Percentiles rank a stretch among this genome's conserved stretches.
Conservation (phyloP, 108 stramenopile species). For the Stephanodiscus triporus region DNA sequence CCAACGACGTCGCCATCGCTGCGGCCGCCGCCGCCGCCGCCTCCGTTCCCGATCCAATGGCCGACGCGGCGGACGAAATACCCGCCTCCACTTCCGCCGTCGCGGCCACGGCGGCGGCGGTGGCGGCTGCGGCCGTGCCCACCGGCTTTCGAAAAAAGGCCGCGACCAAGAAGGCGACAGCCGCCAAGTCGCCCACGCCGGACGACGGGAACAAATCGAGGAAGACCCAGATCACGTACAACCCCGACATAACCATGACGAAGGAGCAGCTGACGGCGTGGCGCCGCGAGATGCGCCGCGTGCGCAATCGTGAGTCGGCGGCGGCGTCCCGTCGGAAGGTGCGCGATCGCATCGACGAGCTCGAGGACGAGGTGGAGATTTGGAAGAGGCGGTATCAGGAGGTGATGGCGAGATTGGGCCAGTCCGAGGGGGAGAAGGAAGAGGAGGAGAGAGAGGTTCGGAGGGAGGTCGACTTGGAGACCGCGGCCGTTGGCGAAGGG, state of each 20-base stretch:
- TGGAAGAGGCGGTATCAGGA: slow-evolving; percentile 78
- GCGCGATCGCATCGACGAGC: slow-evolving; percentile 75
- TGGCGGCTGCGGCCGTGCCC: background rate
- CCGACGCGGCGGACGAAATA: background rate
- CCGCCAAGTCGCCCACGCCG: background rate
- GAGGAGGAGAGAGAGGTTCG: slow-evolving; percentile 6
- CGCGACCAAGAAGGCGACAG: background rate
- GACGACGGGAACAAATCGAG: slow-evolving; percentile 10
- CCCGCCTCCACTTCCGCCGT: background rate
- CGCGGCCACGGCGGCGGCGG: background rate
- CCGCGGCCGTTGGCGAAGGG: slow-evolving; percentile 20
- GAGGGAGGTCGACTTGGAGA: slow-evolving; percentile 6
- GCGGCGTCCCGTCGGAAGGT: slow-evolving; percentile 81
- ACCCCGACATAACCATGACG: slow-evolving; percentile 85
- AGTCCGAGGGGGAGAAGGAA: background rate
- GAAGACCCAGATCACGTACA: slow-evolving; percentile 78
- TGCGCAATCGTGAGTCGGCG: slow-evolving; percentile 84
- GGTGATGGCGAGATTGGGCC: slow-evolving; percentile 65
- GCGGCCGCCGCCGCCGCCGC: slow-evolving; percentile 24
- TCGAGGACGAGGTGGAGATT: slow-evolving; percentile 75
- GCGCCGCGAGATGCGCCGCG: slow-evolving; percentile 81
- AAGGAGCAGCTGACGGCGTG: slow-evolving; percentile 87
- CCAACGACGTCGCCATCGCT: slow-evolving; percentile 12
- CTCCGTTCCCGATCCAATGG: slow-evolving; percentile 15
- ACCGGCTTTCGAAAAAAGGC: slow-evolving; percentile 23